Conservation (phyloP, 371 early-diverging fungal species). For the Entomophthora muscae region DNA sequence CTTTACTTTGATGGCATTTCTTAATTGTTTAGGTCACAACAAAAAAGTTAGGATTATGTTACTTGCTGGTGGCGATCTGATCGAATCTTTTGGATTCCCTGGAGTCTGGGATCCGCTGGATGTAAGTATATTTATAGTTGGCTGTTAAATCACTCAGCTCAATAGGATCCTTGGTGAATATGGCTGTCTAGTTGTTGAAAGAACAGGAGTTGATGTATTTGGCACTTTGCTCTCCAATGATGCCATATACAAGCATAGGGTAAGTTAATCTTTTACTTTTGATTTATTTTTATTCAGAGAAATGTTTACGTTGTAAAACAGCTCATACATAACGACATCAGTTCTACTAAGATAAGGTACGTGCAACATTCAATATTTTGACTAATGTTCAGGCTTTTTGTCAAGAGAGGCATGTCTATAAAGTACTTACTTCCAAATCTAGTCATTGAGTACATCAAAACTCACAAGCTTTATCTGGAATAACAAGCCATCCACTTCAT, state of each 20-base stretch:
- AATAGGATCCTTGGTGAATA: slow-evolving; percentile 80
- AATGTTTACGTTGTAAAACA: slow-evolving; percentile 88
- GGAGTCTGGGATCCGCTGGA: slow-evolving; percentile 82
- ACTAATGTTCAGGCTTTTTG: slow-evolving; percentile 45
- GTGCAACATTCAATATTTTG: not conserved
- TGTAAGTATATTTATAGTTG: slow-evolving; percentile 32
- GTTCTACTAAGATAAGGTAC: slow-evolving; percentile 81
- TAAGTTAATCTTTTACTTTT: slow-evolving; percentile 14
- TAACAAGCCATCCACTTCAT: too few species aligned
- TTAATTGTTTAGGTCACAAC: slow-evolving; percentile 18
- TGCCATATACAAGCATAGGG: slow-evolving; percentile 71
- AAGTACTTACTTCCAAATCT: slow-evolving; percentile 85
- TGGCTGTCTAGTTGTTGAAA: slow-evolving; percentile 90
- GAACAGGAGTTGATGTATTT: slow-evolving; percentile 86
- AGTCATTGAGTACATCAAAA: slow-evolving; percentile 82
- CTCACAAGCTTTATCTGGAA: slow-evolving; percentile 43
- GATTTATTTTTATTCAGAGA: slow-evolving; percentile 24
- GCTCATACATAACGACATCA: slow-evolving; percentile 89
- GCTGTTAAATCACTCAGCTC: slow-evolving; percentile 32
- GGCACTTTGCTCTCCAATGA: slow-evolving; percentile 81
- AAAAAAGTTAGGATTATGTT: slow-evolving; percentile 68
- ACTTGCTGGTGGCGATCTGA: slow-evolving; percentile 92
- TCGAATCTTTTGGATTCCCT: slow-evolving; percentile 84
- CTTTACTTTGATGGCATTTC: slow-evolving; percentile 9
- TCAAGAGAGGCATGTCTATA: slow-evolving; percentile 85